Evolutionary conservation across 805 yeast species (phyloP), one percentile per base, ranked within the genome.

Genomic region (Zygoascus tannicola): DNA sequence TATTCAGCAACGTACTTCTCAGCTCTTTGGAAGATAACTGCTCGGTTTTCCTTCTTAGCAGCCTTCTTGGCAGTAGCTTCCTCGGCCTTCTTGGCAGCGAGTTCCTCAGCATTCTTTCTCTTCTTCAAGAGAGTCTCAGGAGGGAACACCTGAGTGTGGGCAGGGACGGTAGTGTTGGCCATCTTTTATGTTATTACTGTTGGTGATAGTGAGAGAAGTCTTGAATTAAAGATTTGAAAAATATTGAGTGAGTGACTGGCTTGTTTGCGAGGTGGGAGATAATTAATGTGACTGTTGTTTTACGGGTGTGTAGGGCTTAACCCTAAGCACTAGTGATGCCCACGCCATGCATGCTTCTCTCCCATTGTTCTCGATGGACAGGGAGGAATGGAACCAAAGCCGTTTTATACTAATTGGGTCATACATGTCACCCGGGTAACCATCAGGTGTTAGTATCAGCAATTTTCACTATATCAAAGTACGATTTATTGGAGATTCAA

Each of bases 1-100:
- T 88, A 88, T 77, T 88, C 97, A 76, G 81, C 73, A 70, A 81
- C 81, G 87, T 88, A 87, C 75, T 87, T 86, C 76, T 92, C 95
- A 66, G 94, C 86, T 81, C 97, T 85, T 70, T 85, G 82, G 71
- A 81, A 82, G 72, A 82, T 77, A 63, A 78, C 81, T 66, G 55
- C 57, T 32, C 63, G 56, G 56, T 61, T 62, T 52, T 53, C 54
- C 50, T 52, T 47, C 51, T 50, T 46, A 49, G 59, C 55, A 41
- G 55, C 52, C 60, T 60, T 54, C 54, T 56, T 56, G 49, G 56
- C 64, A 52, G 67, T 73, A 60, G 69, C 67, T 57, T 73, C 69
- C 53, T 65, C 71, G 53, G 63, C 66, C 70, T 71, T 72, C 64
- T 67, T 75, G 61, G 76, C 79, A 56, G 73, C 71, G 59, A 74